These are phyloP conservation scores for Clarireedia hainanense DNA, from an alignment of 2,329 filamentous ascomycete genomes.

Conservation along the genomic window DNA sequence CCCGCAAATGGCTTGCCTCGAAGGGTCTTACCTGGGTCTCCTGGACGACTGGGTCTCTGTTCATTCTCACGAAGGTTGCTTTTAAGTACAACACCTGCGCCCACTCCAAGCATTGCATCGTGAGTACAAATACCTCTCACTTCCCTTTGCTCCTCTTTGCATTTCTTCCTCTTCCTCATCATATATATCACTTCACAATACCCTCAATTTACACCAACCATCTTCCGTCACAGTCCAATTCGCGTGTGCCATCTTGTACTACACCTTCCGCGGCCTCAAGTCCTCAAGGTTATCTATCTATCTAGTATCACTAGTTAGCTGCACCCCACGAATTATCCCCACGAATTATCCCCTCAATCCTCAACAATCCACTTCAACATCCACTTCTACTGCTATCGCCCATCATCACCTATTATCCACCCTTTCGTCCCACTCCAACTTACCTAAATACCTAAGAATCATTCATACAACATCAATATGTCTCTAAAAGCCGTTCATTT, in stretches of 20 bases:
- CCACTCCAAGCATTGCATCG: not conserved
- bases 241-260: too few species aligned
- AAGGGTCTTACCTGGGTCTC: not conserved
- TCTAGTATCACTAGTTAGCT: too few species aligned
- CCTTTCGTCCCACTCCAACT: not conserved
- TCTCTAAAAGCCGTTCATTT: constrained; percentile 72
- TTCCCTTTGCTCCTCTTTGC: not conserved
- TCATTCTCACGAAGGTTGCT: not conserved
- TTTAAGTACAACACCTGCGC: not conserved
- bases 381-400: not conserved
- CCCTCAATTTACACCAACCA: not conserved
- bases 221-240: not conserved
- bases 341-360: not conserved
- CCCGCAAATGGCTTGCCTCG: not conserved
- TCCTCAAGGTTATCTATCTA: too few species aligned
- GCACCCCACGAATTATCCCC: too few species aligned
- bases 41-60: not conserved
- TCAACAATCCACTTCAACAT: not conserved
- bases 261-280: too few species aligned
- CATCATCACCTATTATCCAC: too few species aligned
- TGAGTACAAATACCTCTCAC: not conserved
- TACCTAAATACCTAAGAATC: not conserved
- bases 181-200: not conserved
- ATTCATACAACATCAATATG: constrained; percentile 12
- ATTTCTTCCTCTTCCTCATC: not conserved